phyloP scores from a whole-genome alignment of 345 rosid species.

The Acer negundo region DNA sequence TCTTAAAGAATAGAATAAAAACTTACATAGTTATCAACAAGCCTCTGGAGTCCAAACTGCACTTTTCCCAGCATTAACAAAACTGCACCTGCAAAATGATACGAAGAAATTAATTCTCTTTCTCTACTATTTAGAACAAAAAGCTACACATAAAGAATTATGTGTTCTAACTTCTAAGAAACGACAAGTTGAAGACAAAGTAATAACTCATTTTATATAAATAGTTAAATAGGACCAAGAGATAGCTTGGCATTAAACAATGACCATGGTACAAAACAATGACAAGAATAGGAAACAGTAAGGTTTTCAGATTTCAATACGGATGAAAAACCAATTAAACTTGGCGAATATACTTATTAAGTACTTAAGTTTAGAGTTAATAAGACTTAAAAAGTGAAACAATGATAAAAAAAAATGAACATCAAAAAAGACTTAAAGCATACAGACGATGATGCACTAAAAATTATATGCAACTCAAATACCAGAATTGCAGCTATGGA shows the following conservation, averaged over 20 bases:
- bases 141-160: not conserved
- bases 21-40: slow-evolving; percentile 91
- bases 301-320: not conserved
- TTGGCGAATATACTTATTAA: too few species aligned
- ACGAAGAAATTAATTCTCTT: slow-evolving; percentile 11
- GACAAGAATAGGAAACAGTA: not conserved
- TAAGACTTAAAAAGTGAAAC: slow-evolving; percentile 2
- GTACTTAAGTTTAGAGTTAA: not conserved
- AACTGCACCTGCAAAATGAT: slow-evolving; percentile 61
- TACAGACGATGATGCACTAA: not conserved
- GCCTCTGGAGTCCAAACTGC: slow-evolving; percentile 84
- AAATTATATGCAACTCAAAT: not conserved
- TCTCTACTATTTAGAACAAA: not conserved
- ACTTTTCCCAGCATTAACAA: slow-evolving; percentile 84
- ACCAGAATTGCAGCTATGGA: not conserved
- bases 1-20: slow-evolving; percentile 9
- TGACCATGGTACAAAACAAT: not conserved
- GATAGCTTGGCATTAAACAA: not conserved
- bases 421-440: not conserved
- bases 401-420: not conserved
- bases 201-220: not conserved
- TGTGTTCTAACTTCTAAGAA: not conserved
- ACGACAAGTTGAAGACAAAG: not conserved
- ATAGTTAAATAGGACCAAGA: not conserved
- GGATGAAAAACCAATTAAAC: not conserved